These are phyloP conservation scores for Monosporascus sp. DNA, from an alignment of 2,329 filamentous ascomycete species.

Conservation along the genomic window DNA sequence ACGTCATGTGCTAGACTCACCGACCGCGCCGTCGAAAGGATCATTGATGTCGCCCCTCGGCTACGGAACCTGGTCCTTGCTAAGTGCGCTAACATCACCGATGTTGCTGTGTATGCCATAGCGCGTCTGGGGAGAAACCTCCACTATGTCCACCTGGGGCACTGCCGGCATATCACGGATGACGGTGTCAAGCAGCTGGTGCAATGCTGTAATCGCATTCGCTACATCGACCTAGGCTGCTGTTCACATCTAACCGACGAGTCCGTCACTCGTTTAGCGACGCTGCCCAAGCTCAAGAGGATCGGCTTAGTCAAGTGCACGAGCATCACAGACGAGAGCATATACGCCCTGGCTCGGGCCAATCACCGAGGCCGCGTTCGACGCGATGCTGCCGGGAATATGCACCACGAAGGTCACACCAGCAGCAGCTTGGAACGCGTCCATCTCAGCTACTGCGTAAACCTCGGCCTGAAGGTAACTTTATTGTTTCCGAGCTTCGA, in stretches of 20 bases:
- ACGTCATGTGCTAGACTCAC: slow-evolving; percentile 82
- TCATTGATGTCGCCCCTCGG: slow-evolving; percentile 79
- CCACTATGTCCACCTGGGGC: slow-evolving; percentile 92
- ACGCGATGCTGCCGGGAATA: slow-evolving; percentile 42
- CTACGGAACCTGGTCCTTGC: slow-evolving; percentile 89
- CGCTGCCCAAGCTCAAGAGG: slow-evolving; percentile 85
- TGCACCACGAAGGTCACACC: slow-evolving; percentile 47
- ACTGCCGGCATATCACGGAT: slow-evolving; percentile 89
- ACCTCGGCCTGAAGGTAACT: slow-evolving; percentile 70
- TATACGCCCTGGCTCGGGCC: slow-evolving; percentile 73
- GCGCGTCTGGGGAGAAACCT: slow-evolving; percentile 89
- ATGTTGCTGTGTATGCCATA: slow-evolving; percentile 81
- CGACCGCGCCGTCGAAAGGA: slow-evolving; percentile 81
- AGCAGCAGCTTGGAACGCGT: slow-evolving; percentile 81
- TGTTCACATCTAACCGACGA: slow-evolving; percentile 82
- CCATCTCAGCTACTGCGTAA: slow-evolving; percentile 90
- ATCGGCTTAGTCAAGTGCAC: slow-evolving; percentile 94
- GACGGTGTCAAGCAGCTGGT: slow-evolving; percentile 80
- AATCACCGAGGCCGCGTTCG: slow-evolving; percentile 48
- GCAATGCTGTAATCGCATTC: slow-evolving; percentile 81
- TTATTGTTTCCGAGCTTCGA: neutral
- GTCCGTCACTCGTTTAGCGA: slow-evolving; percentile 78
- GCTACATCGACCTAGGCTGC: slow-evolving; percentile 97
- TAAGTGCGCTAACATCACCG: slow-evolving; percentile 91
- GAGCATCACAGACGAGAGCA: slow-evolving; percentile 83